These are phyloP conservation scores for Botrytis galanthina DNA, from an alignment of 2,329 filamentous ascomycete species.

Conservation along the genomic window DNA sequence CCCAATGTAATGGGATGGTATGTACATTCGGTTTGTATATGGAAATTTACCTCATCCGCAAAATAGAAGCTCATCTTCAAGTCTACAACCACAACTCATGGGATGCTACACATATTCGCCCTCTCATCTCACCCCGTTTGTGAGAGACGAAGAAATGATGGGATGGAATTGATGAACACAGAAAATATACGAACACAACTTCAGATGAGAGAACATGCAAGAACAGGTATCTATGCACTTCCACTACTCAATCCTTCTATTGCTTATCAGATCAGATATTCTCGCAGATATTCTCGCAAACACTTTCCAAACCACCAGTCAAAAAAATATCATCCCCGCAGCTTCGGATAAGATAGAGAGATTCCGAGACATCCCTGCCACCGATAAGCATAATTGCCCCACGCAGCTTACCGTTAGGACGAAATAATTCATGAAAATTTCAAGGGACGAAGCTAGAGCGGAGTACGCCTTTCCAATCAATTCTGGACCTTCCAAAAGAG, in stretches of 20 bases:
- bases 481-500: constrained; percentile 6
- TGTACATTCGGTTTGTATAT: accelerated
- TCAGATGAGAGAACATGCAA: neutral
- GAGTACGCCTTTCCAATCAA: neutral
- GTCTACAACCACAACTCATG: neutral
- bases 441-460: neutral
- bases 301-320: neutral
- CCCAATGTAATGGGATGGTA: neutral
- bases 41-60: neutral
- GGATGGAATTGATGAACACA: neutral
- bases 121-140: neutral
- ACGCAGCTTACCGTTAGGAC: neutral
- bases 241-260: neutral
- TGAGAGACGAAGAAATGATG: neutral
- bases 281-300: neutral
- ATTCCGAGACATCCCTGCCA: neutral
- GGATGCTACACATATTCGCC: neutral
- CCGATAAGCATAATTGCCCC: neutral
- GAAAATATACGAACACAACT: neutral
- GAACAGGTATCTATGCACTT: neutral
- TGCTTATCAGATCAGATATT: neutral
- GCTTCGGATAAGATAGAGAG: neutral
- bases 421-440: neutral
- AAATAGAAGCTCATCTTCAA: neutral
- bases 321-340: neutral